Evolutionary conservation across 805 yeast genomes (phyloP).

Genomic region (Clavispora carvajalis): DNA sequence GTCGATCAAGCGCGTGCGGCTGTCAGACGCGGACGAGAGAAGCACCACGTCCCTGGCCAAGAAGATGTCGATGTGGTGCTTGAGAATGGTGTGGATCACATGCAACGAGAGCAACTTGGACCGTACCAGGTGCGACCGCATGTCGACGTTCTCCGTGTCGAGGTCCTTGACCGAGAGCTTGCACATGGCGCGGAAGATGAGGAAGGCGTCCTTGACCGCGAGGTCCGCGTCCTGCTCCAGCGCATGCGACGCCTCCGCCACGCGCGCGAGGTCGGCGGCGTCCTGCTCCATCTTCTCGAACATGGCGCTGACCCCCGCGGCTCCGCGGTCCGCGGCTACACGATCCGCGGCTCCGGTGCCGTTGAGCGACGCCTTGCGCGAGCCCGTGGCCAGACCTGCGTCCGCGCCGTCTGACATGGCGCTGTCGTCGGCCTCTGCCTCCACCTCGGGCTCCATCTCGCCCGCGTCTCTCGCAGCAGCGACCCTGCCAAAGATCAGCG

Average conservation of each 20-base stretch:
- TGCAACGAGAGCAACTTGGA: constrained; percentile 87
- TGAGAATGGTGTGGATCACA: constrained; percentile 77
- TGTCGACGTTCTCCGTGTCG: constrained; percentile 71
- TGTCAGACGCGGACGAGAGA: constrained; percentile 42
- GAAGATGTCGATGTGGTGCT: constrained; percentile 80
- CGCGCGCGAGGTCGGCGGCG: constrained; percentile 44
- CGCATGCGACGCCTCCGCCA: constrained; percentile 42
- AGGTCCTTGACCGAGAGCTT: constrained; percentile 81
- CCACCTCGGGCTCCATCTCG: constrained; percentile 8
- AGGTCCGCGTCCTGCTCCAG: constrained; percentile 58
- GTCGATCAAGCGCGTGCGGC: constrained; percentile 60
- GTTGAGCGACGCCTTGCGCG: no score
- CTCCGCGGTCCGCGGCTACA: no score
- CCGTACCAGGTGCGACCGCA: constrained; percentile 88
- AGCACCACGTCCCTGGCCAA: constrained; percentile 53
- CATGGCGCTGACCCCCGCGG: constrained; percentile 19
- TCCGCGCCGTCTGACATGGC: background rate
- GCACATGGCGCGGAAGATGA: constrained; percentile 92
- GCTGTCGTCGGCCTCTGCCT: constrained; percentile 5
- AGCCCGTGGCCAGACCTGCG: no score
- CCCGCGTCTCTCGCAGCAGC: constrained; percentile 19
- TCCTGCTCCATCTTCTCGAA: constrained; percentile 57
- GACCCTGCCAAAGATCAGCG: constrained; percentile 73
- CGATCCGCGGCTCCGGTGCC: background rate
- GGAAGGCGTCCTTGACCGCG: constrained; percentile 82